These are phyloP conservation scores for Candida ortonii DNA, from an alignment of 805 yeast genomes.

Conservation along the genomic window DNA sequence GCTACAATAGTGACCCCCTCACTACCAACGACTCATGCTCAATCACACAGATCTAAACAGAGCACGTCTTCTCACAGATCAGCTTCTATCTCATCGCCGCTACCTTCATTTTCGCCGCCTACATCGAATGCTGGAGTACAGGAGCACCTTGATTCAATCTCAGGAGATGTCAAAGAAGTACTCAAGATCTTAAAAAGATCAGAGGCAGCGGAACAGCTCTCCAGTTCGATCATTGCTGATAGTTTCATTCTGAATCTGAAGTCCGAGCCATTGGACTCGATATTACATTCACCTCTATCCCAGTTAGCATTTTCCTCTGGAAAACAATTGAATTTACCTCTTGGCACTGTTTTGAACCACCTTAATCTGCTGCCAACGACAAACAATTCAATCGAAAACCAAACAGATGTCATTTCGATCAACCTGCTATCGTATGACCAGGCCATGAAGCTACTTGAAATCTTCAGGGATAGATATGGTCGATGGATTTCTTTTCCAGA, in stretches of 20 bases:
- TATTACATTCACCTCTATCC: conserved; percentile 43
- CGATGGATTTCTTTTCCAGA: conserved; percentile 76
- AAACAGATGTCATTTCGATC: conserved; percentile 47
- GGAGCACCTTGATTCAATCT: conserved; percentile 8
- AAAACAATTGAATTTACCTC: conserved; percentile 30
- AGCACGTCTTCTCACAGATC: neutral
- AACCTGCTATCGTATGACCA: conserved; percentile 49
- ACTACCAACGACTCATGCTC: no score
- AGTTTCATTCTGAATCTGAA: conserved; percentile 12
- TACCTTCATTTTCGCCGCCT: no score
- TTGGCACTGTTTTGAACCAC: conserved; percentile 13
- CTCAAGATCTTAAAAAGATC: conserved; percentile 11
- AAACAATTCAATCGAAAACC: conserved; percentile 6
- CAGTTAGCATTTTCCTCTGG: conserved; percentile 35
- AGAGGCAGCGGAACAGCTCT: conserved; percentile 10
- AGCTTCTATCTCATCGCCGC: no score
- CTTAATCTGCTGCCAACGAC: conserved; percentile 12
- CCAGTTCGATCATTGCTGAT: neutral
- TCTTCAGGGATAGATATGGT: conserved; percentile 66
- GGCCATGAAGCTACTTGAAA: conserved; percentile 48
- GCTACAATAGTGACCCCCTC: neutral
- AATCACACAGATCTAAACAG: no score
- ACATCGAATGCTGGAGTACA: neutral
- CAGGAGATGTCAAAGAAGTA: conserved; percentile 14
- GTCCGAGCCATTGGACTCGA: conserved; percentile 26